These are phyloP conservation scores for Rhododendron mucronatum DNA, from an alignment of 148 eudicot genomes.

Conservation along the genomic window DNA sequence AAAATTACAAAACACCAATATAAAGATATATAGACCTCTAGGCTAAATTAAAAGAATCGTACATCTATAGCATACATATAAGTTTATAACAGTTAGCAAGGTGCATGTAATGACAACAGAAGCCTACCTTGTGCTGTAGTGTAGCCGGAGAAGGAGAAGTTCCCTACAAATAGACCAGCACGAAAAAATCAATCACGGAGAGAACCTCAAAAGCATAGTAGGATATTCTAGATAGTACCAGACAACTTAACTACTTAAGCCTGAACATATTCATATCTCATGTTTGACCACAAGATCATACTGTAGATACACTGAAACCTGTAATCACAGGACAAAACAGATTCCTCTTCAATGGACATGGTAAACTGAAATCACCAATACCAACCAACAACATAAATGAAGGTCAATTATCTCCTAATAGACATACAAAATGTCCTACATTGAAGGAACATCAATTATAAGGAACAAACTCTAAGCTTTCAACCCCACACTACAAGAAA, in stretches of 20 bases:
- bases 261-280: not conserved
- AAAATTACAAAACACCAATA: not conserved
- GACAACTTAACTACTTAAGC: not conserved
- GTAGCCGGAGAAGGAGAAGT: slow-evolving; percentile 23
- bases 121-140: slow-evolving; percentile 21
- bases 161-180: slow-evolving; percentile 20
- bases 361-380: not conserved
- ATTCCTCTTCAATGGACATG: not conserved
- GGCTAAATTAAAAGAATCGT: not conserved
- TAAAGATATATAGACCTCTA: not conserved
- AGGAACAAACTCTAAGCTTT: not conserved
- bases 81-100: not conserved
- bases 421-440: not conserved
- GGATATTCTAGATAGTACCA: not conserved
- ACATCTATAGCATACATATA: not conserved
- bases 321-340: not conserved
- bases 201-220: not conserved
- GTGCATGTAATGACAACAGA: not conserved
- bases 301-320: not conserved
- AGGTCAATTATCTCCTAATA: not conserved
- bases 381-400: not conserved
- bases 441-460: not conserved
- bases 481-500: not conserved
- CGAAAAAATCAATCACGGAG: not conserved
- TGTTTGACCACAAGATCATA: not conserved